These are phyloP conservation scores for Hygrophorus russula DNA, from an alignment of 768 basidiomycete species.

Conservation along the genomic window DNA sequence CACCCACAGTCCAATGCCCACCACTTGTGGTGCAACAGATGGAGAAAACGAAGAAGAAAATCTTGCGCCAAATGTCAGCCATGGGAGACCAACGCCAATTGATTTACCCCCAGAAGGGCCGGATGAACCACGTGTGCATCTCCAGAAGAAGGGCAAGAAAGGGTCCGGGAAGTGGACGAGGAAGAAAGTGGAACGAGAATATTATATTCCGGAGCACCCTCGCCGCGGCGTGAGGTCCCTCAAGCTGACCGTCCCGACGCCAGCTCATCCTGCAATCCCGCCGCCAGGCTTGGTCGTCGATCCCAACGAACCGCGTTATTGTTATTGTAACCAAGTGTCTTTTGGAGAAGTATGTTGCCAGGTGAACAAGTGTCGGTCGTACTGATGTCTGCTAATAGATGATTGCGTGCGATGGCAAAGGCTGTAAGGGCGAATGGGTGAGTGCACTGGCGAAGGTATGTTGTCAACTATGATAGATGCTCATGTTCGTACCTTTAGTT, in stretches of 20 bases:
- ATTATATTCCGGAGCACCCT: not conserved
- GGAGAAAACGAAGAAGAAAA: constrained; percentile 10
- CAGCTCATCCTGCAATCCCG: constrained; percentile 10
- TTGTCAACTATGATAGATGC: not conserved
- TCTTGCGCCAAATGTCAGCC: constrained; percentile 3
- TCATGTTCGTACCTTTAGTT: constrained; percentile 33
- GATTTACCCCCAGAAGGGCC: not conserved
- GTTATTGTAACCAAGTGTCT: constrained; percentile 71
- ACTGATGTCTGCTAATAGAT: constrained; percentile 36
- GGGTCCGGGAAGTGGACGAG: constrained; percentile 9
- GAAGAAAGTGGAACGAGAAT: constrained; percentile 12
- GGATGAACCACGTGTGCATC: constrained; percentile 3
- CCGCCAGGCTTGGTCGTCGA: constrained; percentile 16
- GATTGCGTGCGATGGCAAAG: constrained; percentile 73
- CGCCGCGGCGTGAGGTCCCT: constrained; percentile 10
- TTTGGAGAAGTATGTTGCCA: constrained; percentile 57
- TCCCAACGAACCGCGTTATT: constrained; percentile 54
- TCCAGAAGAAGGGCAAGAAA: constrained; percentile 16
- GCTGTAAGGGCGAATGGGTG: constrained; percentile 79
- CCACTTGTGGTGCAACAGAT: constrained; percentile 11
- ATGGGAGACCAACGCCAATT: constrained; percentile 1
- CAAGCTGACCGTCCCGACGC: constrained; percentile 26
- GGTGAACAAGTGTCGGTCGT: not conserved
- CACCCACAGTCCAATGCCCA: constrained; percentile 29
- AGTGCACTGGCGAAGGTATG: constrained; percentile 21